These are phyloP conservation scores for Arthrobotrys conoides DNA, from an alignment of 2,329 filamentous ascomycete genomes.

Conservation along the genomic window DNA sequence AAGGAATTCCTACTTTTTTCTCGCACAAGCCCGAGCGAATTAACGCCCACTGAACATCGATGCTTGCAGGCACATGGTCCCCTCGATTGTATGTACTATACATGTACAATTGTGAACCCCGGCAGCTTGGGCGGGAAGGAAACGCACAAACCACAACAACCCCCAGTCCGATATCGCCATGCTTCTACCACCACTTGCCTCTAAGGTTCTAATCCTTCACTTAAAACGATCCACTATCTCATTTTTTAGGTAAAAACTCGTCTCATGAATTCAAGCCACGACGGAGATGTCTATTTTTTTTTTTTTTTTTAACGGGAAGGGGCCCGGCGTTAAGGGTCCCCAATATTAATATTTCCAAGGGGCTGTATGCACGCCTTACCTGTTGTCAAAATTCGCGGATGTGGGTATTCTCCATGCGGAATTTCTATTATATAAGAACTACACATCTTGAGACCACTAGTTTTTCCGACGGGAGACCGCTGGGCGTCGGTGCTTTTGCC, in stretches of 20 bases:
- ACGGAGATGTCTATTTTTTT: constrained; percentile 36
- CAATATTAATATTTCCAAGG: constrained; percentile 24
- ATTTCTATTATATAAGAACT: constrained; percentile 46
- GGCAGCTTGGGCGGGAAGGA: constrained; percentile 19
- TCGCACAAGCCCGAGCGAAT: constrained; percentile 50
- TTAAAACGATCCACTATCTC: constrained; percentile 25
- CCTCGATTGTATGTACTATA: no score
- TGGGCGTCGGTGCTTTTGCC: constrained; percentile 6
- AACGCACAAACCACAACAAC: constrained; percentile 18
- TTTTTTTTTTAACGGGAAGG: constrained; percentile 13
- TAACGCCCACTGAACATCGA: constrained; percentile 31
- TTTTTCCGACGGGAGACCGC: constrained; percentile 30
- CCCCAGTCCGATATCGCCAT: constrained; percentile 54
- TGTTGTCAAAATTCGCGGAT: background rate
- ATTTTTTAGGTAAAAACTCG: constrained; percentile 39
- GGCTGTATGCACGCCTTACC: constrained; percentile 23
- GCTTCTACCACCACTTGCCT: constrained; percentile 33
- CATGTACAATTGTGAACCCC: constrained; percentile 32
- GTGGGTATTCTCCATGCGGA: constrained; percentile 45
- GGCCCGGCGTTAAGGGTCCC: constrained; percentile 21
- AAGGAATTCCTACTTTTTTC: constrained; percentile 31
- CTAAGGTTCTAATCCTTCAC: constrained; percentile 41
- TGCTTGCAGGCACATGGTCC: constrained; percentile 39
- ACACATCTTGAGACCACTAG: background rate
- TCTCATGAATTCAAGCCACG: constrained; percentile 34